Conservation (phyloP, 2,329 filamentous ascomycete genomes). For the Ophiostoma montium region DNA sequence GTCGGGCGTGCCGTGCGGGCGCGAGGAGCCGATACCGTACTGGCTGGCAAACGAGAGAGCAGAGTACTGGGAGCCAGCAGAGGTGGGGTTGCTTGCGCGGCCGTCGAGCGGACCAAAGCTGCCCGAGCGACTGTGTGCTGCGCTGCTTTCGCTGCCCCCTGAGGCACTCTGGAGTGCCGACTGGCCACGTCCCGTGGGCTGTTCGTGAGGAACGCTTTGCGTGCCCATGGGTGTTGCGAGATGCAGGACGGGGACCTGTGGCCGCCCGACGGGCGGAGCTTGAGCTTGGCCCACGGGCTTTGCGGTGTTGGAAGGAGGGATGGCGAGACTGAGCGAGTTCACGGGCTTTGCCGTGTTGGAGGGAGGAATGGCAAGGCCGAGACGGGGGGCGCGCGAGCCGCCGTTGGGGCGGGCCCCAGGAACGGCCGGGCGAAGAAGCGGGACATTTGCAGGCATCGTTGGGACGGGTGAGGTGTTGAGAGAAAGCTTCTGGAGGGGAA, state of each 20-base stretch:
- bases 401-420: conserved; percentile 37
- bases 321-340: conserved; percentile 53
- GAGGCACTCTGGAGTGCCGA: conserved; percentile 53
- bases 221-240: conserved; percentile 82
- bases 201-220: conserved; percentile 57
- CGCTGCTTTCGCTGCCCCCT: conserved; percentile 66
- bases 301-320: conserved; percentile 72
- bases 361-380: conserved; percentile 81
- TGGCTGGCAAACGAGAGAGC: conserved; percentile 66
- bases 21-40: conserved; percentile 51
- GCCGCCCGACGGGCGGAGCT: conserved; percentile 26
- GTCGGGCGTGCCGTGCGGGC: conserved; percentile 59
- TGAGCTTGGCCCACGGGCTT: conserved; percentile 47
- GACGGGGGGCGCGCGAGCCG: conserved; percentile 54
- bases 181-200: conserved; percentile 36
- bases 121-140: conserved; percentile 65
- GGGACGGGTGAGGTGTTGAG: conserved; percentile 26
- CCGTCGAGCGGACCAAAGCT: conserved; percentile 70
- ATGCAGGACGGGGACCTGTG: conserved; percentile 64
- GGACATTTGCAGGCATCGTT: conserved; percentile 62
- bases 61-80: conserved; percentile 78
- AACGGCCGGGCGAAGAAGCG: conserved; percentile 70
- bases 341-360: conserved; percentile 73
- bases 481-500: conserved; percentile 8
- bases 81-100: conserved; percentile 65